Evolutionary conservation across 257 asterid species (phyloP).

Genomic region (Salvia hispanica): DNA sequence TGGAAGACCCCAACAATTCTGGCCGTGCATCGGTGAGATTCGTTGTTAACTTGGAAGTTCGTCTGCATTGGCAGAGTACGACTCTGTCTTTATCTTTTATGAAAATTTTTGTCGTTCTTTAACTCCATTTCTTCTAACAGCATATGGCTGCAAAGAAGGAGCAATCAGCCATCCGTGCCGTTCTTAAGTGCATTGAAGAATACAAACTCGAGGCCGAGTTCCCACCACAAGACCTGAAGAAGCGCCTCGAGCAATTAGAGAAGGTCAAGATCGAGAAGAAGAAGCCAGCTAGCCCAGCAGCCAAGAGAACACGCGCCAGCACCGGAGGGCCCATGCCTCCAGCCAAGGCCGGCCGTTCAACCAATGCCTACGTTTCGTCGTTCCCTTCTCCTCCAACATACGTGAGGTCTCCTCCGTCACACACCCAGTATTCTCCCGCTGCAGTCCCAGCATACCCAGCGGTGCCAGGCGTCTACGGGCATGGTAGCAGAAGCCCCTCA

Average conservation of each 20-base stretch:
- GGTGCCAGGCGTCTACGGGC: slow-evolving; percentile 37
- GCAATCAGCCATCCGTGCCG: slow-evolving; percentile 95
- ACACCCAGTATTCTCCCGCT: slow-evolving; percentile 67
- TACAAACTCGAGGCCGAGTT: slow-evolving; percentile 85
- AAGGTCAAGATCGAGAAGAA: slow-evolving; percentile 79
- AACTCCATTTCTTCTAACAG: slow-evolving; percentile 38
- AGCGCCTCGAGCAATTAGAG: slow-evolving; percentile 87
- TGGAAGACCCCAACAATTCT: slow-evolving; percentile 81
- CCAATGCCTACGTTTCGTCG: slow-evolving; percentile 95
- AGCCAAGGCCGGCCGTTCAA: slow-evolving; percentile 99
- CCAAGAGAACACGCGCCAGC: slow-evolving; percentile 90
- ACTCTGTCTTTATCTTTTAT: not conserved
- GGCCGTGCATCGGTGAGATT: slow-evolving; percentile 84
- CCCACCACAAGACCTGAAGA: slow-evolving; percentile 84
- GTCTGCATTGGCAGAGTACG: not conserved
- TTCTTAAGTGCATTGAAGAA: slow-evolving; percentile 90
- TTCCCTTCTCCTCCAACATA: slow-evolving; percentile 88
- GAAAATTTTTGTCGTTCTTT: not conserved
- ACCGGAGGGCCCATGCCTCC: slow-evolving; percentile 99
- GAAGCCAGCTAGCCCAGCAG: slow-evolving; percentile 86
- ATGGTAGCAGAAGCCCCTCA: slow-evolving; percentile 71
- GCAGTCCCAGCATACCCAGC: slow-evolving; percentile 78
- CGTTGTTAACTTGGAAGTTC: not conserved
- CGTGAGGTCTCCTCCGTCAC: slow-evolving; percentile 85
- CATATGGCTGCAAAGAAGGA: slow-evolving; percentile 95